Percentiles rank a stretch among this genome's conserved stretches.
Conservation (phyloP, 2,329 filamentous ascomycete genomes). For the Microdochium nivale region DNA sequence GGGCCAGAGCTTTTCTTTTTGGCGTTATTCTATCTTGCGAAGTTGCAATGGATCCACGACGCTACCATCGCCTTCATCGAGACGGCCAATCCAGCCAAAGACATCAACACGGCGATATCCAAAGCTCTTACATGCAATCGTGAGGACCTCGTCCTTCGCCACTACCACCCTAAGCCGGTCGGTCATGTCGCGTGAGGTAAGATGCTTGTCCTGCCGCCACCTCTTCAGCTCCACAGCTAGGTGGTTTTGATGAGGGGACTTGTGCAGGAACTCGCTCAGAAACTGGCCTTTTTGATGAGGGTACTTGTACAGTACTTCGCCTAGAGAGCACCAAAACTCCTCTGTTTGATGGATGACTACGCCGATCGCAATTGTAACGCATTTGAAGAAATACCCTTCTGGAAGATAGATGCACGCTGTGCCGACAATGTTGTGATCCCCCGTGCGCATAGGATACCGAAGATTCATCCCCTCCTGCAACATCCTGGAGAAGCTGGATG, state of each 20-base stretch:
- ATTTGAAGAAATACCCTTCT: neutral
- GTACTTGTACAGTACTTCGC: neutral
- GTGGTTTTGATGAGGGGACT: no score
- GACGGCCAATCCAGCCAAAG: neutral
- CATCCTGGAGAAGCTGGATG: neutral
- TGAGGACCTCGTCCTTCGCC: neutral
- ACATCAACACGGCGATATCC: neutral
- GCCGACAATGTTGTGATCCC: no score
- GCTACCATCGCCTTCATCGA: neutral
- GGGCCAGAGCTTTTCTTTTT: no score
- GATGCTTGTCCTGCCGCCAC: neutral
- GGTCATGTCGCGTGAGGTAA: neutral
- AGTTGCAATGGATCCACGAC: neutral
- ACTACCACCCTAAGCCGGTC: neutral
- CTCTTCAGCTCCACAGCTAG: no score
- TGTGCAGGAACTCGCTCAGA: neutral
- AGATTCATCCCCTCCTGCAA: neutral
- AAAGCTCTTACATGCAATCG: neutral
- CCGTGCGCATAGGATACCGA: no score
- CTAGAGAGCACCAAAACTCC: neutral
- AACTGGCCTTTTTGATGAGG: neutral
- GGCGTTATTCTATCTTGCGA: neutral
- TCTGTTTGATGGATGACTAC: neutral
- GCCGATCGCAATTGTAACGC: neutral
- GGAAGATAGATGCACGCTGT: neutral